Base-by-base conservation (phyloP, 2,329 filamentous ascomycete genomes). In the Talaromyces sp. region DNA sequence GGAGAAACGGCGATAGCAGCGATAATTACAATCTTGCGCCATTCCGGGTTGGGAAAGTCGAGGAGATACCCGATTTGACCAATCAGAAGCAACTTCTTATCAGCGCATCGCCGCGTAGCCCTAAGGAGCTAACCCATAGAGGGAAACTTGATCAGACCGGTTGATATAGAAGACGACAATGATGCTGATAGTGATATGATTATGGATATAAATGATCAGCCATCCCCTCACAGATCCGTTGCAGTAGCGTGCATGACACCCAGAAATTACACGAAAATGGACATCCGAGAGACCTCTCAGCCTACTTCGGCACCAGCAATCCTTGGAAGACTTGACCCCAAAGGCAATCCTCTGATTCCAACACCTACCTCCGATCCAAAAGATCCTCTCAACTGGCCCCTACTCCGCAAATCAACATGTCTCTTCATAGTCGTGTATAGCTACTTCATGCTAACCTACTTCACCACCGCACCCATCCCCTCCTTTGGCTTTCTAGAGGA, bases 391-490 rank as follows among this genome's bases (percentile, higher is more conserved):
- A 61, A 61, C 31, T 61, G 59, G 59, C 13, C 59, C 0, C 70
- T 61, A 1, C 33, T 47, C 41, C 59, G 59, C 19, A 61, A 61
- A 61, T 47, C 41, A 35, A 50, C 13, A 22, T 61, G 59, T 50
- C 59, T 61, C 45, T 35, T 61, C 41, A 49, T 61, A 37, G 59
- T 50, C 16, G 37, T 61, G 7, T 61, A 61, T 50, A 84, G 82
- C 67, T 85, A 86, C 69, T 86, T 86, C 69, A 74, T 86, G 67
- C 85, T 86, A 74, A 86, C 85, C 16, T 87, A 86, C 73, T 79
- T 86, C 66, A 86, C 84, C 0, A 86, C 84, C 1, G 84, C 82
- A 0, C 84, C 84, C 0, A 82, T 86, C 0, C 83, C 84, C 2
- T 84, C 84, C 0, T 86, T 85, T 67, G 72, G 79, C 0, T 74